Evolutionary conservation across 441 rosid genomes (phyloP).

Genomic region (Aleurites moluccanus): DNA sequence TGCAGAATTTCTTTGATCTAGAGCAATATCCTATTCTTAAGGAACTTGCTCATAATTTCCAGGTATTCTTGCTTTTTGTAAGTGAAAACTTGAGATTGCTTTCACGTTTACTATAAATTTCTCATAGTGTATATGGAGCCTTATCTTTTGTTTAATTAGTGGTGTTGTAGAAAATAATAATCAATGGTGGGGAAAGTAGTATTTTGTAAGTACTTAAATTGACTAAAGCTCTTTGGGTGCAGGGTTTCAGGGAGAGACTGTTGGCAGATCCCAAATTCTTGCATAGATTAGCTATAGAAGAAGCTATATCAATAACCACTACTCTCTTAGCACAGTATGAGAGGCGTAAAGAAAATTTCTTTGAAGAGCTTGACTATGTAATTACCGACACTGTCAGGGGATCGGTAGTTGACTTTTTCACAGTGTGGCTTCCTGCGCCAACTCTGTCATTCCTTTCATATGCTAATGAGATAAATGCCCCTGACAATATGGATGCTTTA

Average conservation of each 20-base stretch:
- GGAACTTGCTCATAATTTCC: constrained; percentile 83
- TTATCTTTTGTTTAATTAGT: neutral
- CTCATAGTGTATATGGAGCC: neutral
- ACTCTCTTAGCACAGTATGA: constrained; percentile 90
- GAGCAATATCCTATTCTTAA: constrained; percentile 81
- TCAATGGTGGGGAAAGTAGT: constrained; percentile 17
- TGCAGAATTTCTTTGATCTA: constrained; percentile 86
- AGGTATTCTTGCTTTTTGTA: constrained; percentile 44
- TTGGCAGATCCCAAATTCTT: constrained; percentile 95
- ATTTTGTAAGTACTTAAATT: constrained; percentile 21
- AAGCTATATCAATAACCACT: constrained; percentile 83
- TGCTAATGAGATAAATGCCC: constrained; percentile 47
- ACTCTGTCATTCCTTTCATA: constrained; percentile 79
- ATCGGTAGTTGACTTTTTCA: constrained; percentile 80
- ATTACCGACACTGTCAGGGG: constrained; percentile 85
- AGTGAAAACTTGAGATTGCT: constrained; percentile 5
- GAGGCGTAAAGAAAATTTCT: constrained; percentile 79
- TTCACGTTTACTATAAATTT: constrained; percentile 5
- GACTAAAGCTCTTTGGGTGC: constrained; percentile 32
- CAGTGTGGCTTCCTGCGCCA: constrained; percentile 98
- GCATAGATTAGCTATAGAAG: constrained; percentile 91
- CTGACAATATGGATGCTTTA: constrained; percentile 61
- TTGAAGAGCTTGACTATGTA: constrained; percentile 89
- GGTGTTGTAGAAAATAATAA: neutral
- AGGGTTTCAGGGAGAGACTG: constrained; percentile 96